These are phyloP conservation scores for Candida labiduridarum DNA, from an alignment of 1,139 yeast species.

Conservation along the genomic window DNA sequence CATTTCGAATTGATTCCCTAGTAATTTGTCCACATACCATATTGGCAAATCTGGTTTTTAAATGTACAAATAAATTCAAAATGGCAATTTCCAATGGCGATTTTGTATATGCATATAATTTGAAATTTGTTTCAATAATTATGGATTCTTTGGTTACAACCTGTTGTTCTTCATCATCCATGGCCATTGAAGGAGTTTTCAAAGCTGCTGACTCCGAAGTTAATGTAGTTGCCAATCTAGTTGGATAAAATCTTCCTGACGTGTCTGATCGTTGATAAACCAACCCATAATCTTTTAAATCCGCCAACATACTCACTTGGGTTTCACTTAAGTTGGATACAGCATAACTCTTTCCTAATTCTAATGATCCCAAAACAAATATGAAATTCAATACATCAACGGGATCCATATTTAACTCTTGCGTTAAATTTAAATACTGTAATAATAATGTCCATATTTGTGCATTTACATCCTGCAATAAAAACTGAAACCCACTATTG, in stretches of 20 bases:
- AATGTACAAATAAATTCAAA: slow-evolving; percentile 80
- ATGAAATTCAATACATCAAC: slow-evolving; percentile 94
- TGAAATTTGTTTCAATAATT: slow-evolving; percentile 90
- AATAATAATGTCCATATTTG: slow-evolving; percentile 92
- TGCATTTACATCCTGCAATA: slow-evolving; percentile 88
- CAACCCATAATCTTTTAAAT: slow-evolving; percentile 87
- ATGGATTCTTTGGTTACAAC: slow-evolving; percentile 60
- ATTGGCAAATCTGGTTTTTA: slow-evolving; percentile 82
- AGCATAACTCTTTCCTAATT: slow-evolving; percentile 84
- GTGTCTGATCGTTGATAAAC: slow-evolving; percentile 73
- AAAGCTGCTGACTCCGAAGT: slow-evolving; percentile 80
- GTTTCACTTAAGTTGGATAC: slow-evolving; percentile 73
- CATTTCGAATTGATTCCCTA: slow-evolving; percentile 85
- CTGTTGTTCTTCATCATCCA: slow-evolving; percentile 57
- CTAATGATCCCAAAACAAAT: slow-evolving; percentile 90
- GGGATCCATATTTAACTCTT: slow-evolving; percentile 86
- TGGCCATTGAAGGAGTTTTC: slow-evolving; percentile 69
- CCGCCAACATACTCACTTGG: slow-evolving; percentile 85
- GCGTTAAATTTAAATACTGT: slow-evolving; percentile 85
- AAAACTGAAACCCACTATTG: slow-evolving; percentile 88
- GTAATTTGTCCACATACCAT: slow-evolving; percentile 94
- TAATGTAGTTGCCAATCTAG: slow-evolving; percentile 85
- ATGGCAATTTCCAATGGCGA: slow-evolving; percentile 96
- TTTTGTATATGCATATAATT: slow-evolving; percentile 89
- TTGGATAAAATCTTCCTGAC: slow-evolving; percentile 78